Evolutionary conservation across 805 yeast genomes (phyloP), one percentile per base, ranked within the genome.

Genomic region (Nakazawaea ernobii): DNA sequence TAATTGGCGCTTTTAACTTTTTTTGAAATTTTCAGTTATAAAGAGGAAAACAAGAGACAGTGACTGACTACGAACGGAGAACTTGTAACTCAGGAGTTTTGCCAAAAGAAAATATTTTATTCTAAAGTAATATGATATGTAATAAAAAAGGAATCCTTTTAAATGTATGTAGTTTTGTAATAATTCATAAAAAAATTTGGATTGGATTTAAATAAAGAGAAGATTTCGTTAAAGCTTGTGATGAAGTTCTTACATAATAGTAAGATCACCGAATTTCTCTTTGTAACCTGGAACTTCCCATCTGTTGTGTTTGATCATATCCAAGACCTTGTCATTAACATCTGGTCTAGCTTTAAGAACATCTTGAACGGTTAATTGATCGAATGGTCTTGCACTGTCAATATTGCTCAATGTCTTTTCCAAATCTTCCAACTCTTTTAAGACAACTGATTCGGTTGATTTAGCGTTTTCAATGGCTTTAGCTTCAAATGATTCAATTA

Each of bases 251-350:
- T 72, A 79, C 97, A 92, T 94, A 69, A 90, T 89, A 63, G 92
- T 89, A 73, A 92, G 81, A 69, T 86, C 88, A 71, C 98, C 98
- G 70, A 94, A 94, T 83, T 91, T 94, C 74, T 94, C 98, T 74
- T 86, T 84, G 84, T 94, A 94, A 62, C 97, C 96, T 62, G 98
- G 98, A 59, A 91, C 95, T 65, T 87, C 88, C 95, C 96, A 91
- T 77, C 86, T 86, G 73, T 97, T 96, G 79, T 91, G 84, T 80
- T 84, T 81, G 62, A 94, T 90, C 94, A 92, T 84, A 74, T 89
- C 89, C 63, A 75, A 79, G 59, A 91, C 96, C 86, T 94, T 94
- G 60, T 87, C 91, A 66, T 92, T 96, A 68, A 94, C 84, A 14
- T 94, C 98, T 61, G 99, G 98, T 76, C 94, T 87, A 55, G 97